These are phyloP conservation scores for Euptelea pleiosperma DNA, from an alignment of 164 flowering plant genomes.

Conservation along the genomic window DNA sequence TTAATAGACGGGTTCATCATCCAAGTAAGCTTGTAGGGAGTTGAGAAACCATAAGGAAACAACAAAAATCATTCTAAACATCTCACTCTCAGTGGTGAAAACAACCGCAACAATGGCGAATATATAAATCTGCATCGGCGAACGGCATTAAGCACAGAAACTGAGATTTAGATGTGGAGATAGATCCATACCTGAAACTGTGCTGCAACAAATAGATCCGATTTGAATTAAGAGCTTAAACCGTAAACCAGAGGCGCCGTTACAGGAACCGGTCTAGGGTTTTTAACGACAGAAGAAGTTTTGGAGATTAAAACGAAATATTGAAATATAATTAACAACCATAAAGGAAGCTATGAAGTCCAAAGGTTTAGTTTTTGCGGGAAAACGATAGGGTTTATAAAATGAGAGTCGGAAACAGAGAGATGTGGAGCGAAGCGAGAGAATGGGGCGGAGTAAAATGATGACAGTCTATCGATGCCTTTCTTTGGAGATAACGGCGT, in stretches of 20 bases:
- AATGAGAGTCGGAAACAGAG: neutral
- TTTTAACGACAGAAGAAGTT: neutral
- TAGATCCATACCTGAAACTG: conserved; percentile 6
- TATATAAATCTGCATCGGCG: neutral
- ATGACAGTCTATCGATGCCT: too few species aligned
- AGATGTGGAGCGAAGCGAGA: neutral
- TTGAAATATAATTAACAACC: neutral
- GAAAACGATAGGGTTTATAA: too few species aligned
- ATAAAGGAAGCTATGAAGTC: neutral
- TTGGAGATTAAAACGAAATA: neutral
- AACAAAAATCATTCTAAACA: too few species aligned
- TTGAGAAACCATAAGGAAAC: too few species aligned
- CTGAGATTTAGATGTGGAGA: neutral
- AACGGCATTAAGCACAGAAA: neutral
- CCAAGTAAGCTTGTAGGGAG: too few species aligned
- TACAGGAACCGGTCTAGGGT: conserved; percentile 9
- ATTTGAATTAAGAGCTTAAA: conserved; percentile 1
- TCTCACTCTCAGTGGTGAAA: neutral
- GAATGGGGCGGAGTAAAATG: too few species aligned
- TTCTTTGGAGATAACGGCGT: too few species aligned
- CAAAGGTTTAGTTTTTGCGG: too few species aligned
- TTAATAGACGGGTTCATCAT: too few species aligned
- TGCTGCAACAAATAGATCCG: neutral
- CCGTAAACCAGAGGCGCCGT: conserved; percentile 6
- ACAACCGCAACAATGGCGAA: neutral